phyloP scores from a whole-genome alignment of 2,329 filamentous ascomycete species.

The Diaporthe ampelina region DNA sequence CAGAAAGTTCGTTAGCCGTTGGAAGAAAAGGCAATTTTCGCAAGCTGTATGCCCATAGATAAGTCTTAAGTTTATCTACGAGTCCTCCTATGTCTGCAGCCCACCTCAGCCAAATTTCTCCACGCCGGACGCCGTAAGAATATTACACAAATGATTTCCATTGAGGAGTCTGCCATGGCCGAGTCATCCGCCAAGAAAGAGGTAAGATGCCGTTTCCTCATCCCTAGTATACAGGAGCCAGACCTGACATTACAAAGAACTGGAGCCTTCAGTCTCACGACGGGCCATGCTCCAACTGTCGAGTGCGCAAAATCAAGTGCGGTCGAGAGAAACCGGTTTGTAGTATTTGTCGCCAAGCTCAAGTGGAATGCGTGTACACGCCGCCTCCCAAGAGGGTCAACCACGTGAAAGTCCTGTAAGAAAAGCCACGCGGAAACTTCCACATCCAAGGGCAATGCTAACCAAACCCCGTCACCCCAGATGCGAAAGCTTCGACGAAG shows the following conservation, averaged over 20 bases:
- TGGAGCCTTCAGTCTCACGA: constrained; percentile 23
- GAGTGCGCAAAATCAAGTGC: constrained; percentile 16
- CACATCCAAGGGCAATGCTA: background rate
- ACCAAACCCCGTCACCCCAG: background rate
- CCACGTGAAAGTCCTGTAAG: constrained; percentile 20
- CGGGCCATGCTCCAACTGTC: constrained; percentile 21
- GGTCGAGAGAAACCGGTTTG: constrained; percentile 21
- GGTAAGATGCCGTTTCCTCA: background rate
- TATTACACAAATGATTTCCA: background rate
- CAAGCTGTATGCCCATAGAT: background rate
- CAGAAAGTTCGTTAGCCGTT: background rate
- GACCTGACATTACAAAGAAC: background rate
- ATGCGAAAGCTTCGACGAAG: constrained; percentile 24
- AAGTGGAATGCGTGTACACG: constrained; percentile 13
- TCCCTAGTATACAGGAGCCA: background rate
- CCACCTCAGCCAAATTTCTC: background rate
- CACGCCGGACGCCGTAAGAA: constrained; percentile 9
- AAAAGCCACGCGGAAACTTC: background rate
- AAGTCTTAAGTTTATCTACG: constrained; percentile 16
- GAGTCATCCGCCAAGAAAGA: constrained; percentile 18
- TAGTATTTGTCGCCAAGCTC: constrained; percentile 10
- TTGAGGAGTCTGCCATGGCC: background rate
- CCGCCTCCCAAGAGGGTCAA: constrained; percentile 14
- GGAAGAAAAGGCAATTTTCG: constrained; percentile 6
- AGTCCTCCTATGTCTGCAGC: background rate